A percentile compares a stretch with the other conserved stretches of the same genome.
These are phyloP conservation scores for Vigna nakashimae DNA, from an alignment of 306 rosid genomes.

Conservation along the genomic window DNA sequence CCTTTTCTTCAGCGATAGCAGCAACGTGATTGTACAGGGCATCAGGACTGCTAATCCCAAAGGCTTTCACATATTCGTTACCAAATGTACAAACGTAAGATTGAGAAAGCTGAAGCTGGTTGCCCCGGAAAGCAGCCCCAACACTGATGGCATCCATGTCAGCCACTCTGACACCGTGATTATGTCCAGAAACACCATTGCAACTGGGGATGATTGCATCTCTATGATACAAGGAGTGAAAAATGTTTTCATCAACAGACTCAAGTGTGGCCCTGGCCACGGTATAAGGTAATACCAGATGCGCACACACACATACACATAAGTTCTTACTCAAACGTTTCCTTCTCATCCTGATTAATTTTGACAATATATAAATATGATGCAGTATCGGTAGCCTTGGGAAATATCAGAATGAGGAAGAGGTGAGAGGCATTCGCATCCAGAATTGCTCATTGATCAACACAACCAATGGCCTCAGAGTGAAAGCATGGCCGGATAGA, in stretches of 20 bases:
- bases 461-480: slow-evolving; percentile 54
- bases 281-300: slow-evolving; percentile 51
- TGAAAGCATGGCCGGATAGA: slow-evolving; percentile 50
- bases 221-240: slow-evolving; percentile 44
- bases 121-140: slow-evolving; percentile 56
- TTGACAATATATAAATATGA: background rate
- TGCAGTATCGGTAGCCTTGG: slow-evolving; percentile 55
- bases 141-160: slow-evolving; percentile 57
- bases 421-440: slow-evolving; percentile 40
- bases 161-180: slow-evolving; percentile 41
- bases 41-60: slow-evolving; percentile 45
- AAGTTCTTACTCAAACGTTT: too few species aligned
- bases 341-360: too few species aligned
- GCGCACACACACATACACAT: background rate
- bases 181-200: slow-evolving; percentile 29
- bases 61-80: slow-evolving; percentile 54
- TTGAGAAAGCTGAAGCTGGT: slow-evolving; percentile 25
- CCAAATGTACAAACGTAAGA: slow-evolving; percentile 45
- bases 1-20: slow-evolving; percentile 7
- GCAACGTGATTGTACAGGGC: slow-evolving; percentile 24
- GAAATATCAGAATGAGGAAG: slow-evolving; percentile 31
- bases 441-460: slow-evolving; percentile 28
- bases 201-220: slow-evolving; percentile 58
- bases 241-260: slow-evolving; percentile 39
- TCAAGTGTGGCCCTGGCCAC: slow-evolving; percentile 58